Base-by-base conservation (phyloP, 108 stramenopile genomes). In the Cyclostephanos tholiformis region DNA sequence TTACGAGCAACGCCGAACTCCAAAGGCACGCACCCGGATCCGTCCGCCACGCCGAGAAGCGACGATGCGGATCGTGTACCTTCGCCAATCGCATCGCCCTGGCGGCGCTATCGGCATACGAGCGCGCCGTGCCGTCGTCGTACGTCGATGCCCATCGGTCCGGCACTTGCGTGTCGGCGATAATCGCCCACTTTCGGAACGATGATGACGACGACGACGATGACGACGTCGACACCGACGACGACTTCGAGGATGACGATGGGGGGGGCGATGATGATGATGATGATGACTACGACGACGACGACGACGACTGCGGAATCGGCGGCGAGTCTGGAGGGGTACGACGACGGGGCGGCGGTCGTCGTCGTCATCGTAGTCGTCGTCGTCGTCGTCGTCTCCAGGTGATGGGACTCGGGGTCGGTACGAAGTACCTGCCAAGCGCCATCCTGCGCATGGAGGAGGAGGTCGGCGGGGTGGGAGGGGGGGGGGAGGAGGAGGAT, bases 1-100 rank as follows among this genome's bases (percentile, higher is more conserved):
- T n/a, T n/a, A n/a, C n/a, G n/a, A n/a, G n/a, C n/a, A n/a, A n/a
- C n/a, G n/a, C n/a, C n/a, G n/a, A n/a, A n/a, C n/a, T 41, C 8
- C 68, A 65, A 63, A 32, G 52, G 27, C 82, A 82, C 51, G 48
- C 77, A 48, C 29, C 44, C 6, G 79, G 82, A 46, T 46, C 85
- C 23, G 76, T 92, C 57, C 89, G 93, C 10, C 86, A 90, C 62
- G 89, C 86, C 50, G 94, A 95, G 74, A 92, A 92, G 50, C 84
- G 94, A 23, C 80, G 94, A 51, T 86, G 53, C 17, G 85, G 87
- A 1, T 88, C 89, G 17, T 92, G 94, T 59, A 63, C 48, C 39
- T 95, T 95, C 70, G 94, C 94, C 32, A 90, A 95, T 72, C 87
- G 94, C 23, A 71, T 95, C 1, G 94, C 94, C 1, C 67, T 64